Conservation (phyloP, 192 early-diverging fungal species). For the Coemansia sp. region DNA sequence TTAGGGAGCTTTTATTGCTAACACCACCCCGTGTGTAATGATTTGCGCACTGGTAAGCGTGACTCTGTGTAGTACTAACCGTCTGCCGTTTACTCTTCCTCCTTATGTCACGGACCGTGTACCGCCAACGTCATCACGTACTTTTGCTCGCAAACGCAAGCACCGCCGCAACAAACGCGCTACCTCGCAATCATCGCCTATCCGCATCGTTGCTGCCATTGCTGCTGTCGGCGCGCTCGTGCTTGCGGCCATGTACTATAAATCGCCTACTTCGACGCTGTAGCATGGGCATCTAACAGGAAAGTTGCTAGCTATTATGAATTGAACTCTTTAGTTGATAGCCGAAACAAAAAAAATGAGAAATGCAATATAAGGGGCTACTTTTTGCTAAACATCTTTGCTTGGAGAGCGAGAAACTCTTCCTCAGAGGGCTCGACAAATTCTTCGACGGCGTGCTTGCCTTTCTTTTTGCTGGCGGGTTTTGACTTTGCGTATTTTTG, state of each 20-base stretch:
- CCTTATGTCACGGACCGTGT: constrained; percentile 19
- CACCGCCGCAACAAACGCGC: constrained; percentile 12
- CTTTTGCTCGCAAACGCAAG: constrained; percentile 32
- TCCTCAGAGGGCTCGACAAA: constrained; percentile 61
- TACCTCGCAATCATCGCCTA: not conserved
- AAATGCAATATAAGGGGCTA: constrained; percentile 3
- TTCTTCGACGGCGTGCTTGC: constrained; percentile 8
- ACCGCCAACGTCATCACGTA: constrained; percentile 1
- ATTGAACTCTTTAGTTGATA: not conserved
- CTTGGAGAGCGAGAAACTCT: constrained; percentile 66
- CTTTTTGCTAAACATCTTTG: constrained; percentile 60
- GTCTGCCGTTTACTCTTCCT: constrained; percentile 41
- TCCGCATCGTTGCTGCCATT: constrained; percentile 5
- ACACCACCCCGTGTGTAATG: not conserved
- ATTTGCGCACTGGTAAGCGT: not conserved
- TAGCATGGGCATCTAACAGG: constrained; percentile 28
- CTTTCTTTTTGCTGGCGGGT: constrained; percentile 14
- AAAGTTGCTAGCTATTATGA: not conserved
- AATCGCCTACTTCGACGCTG: constrained; percentile 12
- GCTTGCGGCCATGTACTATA: constrained; percentile 23
- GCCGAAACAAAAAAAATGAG: not conserved
- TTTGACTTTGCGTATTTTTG: constrained; percentile 51
- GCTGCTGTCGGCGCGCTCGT: constrained; percentile 20
- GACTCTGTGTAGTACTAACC: constrained; percentile 46
- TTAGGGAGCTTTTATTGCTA: not conserved